These are phyloP conservation scores for Trichoderma semiorbis DNA, from an alignment of 2,329 filamentous ascomycete species.

Conservation along the genomic window DNA sequence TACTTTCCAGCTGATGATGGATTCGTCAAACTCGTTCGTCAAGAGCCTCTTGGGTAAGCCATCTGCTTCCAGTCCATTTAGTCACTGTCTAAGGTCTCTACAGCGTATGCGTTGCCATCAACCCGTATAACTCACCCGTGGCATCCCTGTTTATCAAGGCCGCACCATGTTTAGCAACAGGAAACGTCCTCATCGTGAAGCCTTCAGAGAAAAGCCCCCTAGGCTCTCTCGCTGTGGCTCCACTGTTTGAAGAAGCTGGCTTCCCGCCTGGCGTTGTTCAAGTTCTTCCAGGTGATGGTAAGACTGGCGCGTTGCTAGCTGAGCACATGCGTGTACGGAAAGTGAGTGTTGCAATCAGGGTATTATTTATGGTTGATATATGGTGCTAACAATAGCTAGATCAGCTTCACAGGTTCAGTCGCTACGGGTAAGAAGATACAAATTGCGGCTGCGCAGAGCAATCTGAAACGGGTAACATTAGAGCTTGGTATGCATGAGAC, in stretches of 20 bases:
- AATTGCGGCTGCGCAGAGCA: constrained; percentile 63
- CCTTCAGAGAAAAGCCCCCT: not conserved
- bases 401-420: constrained; percentile 67
- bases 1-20: constrained; percentile 1
- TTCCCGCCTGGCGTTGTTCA: not conserved
- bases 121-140: not conserved
- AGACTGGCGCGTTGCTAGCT: not conserved
- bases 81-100: not conserved
- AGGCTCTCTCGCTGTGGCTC: not conserved
- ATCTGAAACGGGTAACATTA: constrained; percentile 61
- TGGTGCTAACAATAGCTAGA: not conserved
- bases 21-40: not conserved
- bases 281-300: not conserved
- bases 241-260: not conserved
- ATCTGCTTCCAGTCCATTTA: rapidly evolving
- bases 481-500: constrained; percentile 65
- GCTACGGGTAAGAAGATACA: constrained; percentile 69
- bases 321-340: constrained; percentile 4
- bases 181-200: not conserved
- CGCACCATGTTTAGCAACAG: not conserved
- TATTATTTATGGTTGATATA: not conserved
- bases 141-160: not conserved
- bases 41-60: constrained; percentile 2
- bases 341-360: not conserved
- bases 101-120: not conserved